Conservation (phyloP, 1,139 yeast genomes). For the Yamadazyma diddensiae region DNA sequence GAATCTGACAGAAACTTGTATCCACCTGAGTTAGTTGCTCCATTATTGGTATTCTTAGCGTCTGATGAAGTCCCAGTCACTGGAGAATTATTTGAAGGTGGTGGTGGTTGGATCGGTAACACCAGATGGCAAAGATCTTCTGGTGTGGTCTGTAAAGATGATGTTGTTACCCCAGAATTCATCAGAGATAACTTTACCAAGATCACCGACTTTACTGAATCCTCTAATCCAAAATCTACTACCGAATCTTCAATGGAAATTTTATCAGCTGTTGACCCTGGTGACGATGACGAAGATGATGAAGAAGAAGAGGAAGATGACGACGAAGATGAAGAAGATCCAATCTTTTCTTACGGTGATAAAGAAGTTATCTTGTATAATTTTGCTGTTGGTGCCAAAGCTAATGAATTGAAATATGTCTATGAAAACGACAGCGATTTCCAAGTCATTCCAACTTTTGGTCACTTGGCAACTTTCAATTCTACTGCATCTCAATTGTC, state of each 20-base stretch:
- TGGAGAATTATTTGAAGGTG: conserved; percentile 45
- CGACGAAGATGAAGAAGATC: conserved; percentile 52
- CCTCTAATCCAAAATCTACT: conserved; percentile 61
- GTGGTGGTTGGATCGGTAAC: conserved; percentile 93
- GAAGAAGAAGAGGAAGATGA: conserved; percentile 48
- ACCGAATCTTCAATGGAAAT: conserved; percentile 81
- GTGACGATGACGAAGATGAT: conserved; percentile 49
- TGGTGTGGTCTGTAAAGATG: conserved; percentile 68
- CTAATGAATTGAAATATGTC: conserved; percentile 71
- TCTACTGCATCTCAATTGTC: conserved; percentile 51
- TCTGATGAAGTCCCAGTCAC: conserved; percentile 65
- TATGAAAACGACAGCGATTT: conserved; percentile 78
- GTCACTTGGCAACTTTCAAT: conserved; percentile 73
- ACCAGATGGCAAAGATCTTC: conserved; percentile 95
- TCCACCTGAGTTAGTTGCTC: conserved; percentile 90
- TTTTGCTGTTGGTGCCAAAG: conserved; percentile 83
- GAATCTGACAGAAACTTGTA: conserved; percentile 75
- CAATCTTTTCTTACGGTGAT: conserved; percentile 50
- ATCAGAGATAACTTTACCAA: conserved; percentile 65
- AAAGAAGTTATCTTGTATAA: conserved; percentile 83
- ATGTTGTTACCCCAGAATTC: conserved; percentile 63
- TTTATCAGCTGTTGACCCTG: conserved; percentile 57
- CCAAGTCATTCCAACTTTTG: conserved; percentile 90
- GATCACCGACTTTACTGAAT: conserved; percentile 63
- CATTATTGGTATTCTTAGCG: conserved; percentile 74